These are phyloP conservation scores for Penicillium corylophilum DNA, from an alignment of 2,329 filamentous ascomycete genomes.

Conservation along the genomic window DNA sequence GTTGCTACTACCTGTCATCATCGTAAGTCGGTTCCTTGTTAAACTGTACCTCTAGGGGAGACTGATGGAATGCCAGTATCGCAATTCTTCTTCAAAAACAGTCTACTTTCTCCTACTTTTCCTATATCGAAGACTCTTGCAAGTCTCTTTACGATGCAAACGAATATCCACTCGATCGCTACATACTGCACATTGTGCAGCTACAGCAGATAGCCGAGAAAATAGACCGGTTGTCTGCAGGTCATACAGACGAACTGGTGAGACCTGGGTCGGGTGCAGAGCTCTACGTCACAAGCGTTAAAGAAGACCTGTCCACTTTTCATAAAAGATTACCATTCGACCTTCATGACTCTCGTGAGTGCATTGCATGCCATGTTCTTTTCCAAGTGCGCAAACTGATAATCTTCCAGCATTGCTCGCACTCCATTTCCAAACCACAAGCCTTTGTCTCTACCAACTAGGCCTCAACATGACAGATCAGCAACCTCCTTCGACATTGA, in stretches of 20 bases:
- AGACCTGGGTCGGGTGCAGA: slow-evolving; percentile 25
- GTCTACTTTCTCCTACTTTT: slow-evolving; percentile 35
- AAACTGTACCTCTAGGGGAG: not conserved
- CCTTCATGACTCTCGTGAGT: slow-evolving; percentile 11
- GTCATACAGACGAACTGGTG: slow-evolving; percentile 12
- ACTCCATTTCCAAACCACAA: slow-evolving; percentile 41
- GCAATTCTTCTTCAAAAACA: slow-evolving; percentile 40
- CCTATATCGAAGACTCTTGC: slow-evolving; percentile 40
- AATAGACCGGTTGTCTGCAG: slow-evolving; percentile 31
- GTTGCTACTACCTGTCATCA: slow-evolving; percentile 46
- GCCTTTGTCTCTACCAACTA: slow-evolving; percentile 42
- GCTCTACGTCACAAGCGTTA: slow-evolving; percentile 30
- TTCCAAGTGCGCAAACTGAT: slow-evolving; percentile 1
- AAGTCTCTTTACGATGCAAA: slow-evolving; percentile 31
- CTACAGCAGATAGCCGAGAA: slow-evolving; percentile 42
- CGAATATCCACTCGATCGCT: slow-evolving; percentile 36
- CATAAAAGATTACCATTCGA: slow-evolving; percentile 28
- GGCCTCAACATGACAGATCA: slow-evolving; percentile 30
- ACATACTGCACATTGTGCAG: slow-evolving; percentile 37
- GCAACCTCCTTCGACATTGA: slow-evolving; percentile 6
- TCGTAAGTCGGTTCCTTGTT: slow-evolving; percentile 30
- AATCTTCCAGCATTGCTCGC: slow-evolving; percentile 36
- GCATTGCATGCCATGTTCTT: not conserved
- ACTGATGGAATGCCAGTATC: slow-evolving; percentile 25
- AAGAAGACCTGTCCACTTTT: slow-evolving; percentile 35